Evolutionary conservation across 495 filamentous ascomycete species (phyloP), one percentile per base, ranked within the genome.

Genomic region (Lophium mytilinum): DNA sequence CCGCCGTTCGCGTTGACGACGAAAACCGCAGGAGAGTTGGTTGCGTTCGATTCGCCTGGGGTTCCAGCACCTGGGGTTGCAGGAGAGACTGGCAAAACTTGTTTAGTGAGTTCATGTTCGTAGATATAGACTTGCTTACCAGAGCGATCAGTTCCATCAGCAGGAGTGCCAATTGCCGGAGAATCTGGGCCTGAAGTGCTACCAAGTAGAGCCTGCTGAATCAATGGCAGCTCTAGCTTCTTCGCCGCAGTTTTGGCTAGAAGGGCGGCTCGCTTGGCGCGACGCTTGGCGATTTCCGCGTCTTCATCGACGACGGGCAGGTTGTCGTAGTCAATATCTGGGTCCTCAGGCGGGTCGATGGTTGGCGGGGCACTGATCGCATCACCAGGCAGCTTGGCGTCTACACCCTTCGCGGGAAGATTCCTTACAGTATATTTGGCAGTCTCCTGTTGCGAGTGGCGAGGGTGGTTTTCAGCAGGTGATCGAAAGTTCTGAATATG

Each of bases 241-340:
- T 80, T 81, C 68, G 82, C 19, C 15, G 37, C 81, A 65, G 90
- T 84, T 69, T 87, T 93, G 62, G 90, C 88, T 67, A 88, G 84
- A 62, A 95, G 88, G 24, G 89, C 90, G 73, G 95, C 90, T 60
- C 93, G 85, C 45, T 86, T 82, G 61, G 85, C 90, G 10, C 89
- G 85, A 50, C 92, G 87, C 66, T 92, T 86, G 69, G 95, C 88
- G 61, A 95, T 83, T 62, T 90, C 77, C 51, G 84, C 79, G 53
- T 83, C 86, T 76, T 94, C 86, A 65, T 95, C 85, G 57, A 89
- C 64, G 19, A 24, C 2, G 9, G 53, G 50, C 12, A 45, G 40
- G 33, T 52, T 24, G 7, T 18, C n/a, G 11, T 56, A 17, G 18
- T 50, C 40, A 9, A 14, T 37, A 46, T 11, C 6, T 34, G 15